Evolutionary conservation across 2,329 filamentous ascomycete species (phyloP).

Genomic region (Dactylellina cionopaga): DNA sequence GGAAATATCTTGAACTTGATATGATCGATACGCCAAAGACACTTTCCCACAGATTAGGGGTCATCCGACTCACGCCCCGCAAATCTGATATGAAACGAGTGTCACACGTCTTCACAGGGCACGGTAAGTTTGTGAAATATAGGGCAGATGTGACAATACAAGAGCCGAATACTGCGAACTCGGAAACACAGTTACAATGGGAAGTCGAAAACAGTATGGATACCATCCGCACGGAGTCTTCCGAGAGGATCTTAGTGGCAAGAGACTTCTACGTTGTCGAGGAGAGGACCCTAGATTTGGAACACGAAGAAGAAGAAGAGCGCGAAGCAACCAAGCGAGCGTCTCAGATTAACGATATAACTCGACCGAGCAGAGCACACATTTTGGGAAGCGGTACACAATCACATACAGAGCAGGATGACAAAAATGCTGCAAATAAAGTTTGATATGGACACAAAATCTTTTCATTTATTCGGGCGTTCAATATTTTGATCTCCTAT

Average conservation of each 20-base stretch:
- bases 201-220: background rate
- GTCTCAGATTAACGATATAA: too few species aligned
- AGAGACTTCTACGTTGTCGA: conserved; percentile 4
- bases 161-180: background rate
- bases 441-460: too few species aligned
- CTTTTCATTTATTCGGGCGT: too few species aligned
- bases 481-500: too few species aligned
- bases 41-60: background rate
- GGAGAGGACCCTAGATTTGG: background rate
- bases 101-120: conserved; percentile 4
- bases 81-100: background rate
- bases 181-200: background rate
- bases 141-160: conserved; percentile 1
- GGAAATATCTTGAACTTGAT: background rate
- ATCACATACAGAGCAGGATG: too few species aligned
- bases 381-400: too few species aligned
- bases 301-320: background rate
- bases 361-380: too few species aligned
- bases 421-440: too few species aligned
- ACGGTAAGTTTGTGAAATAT: conserved; percentile 5
- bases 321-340: too few species aligned
- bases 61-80: background rate
- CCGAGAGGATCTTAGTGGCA: background rate
- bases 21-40: background rate
- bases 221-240: background rate